A percentile compares a stretch with the other conserved stretches of the same genome.
These are phyloP conservation scores for Psilocybe cyanescens DNA, from an alignment of 768 basidiomycete species.

Conservation along the genomic window DNA sequence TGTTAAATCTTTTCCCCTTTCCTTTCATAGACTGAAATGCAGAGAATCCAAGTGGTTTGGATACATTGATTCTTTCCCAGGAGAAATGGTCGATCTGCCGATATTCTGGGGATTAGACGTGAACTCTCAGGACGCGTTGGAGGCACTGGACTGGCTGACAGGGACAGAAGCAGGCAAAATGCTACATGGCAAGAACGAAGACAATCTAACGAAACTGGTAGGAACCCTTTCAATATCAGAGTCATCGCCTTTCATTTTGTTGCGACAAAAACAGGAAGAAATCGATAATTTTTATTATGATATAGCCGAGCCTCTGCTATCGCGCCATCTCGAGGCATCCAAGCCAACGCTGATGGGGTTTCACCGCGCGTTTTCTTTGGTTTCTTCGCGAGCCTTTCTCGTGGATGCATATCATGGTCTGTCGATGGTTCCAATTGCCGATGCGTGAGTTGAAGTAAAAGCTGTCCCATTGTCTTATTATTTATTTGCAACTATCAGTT, in stretches of 20 bases:
- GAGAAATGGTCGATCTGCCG: conserved; percentile 54
- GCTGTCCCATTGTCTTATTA: conserved; percentile 8
- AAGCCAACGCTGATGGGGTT: conserved; percentile 44
- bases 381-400: conserved; percentile 83
- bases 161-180: conserved; percentile 45
- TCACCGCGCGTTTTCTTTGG: conserved; percentile 59
- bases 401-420: conserved; percentile 83
- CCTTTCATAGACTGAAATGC: conserved; percentile 48
- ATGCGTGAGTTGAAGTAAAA: conserved; percentile 56
- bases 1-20: conserved; percentile 2
- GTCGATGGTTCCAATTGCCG: conserved; percentile 85
- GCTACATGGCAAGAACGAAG: conserved; percentile 21
- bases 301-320: conserved; percentile 36
- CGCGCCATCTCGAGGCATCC: conserved; percentile 17
- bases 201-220: conserved; percentile 26
- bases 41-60: conserved; percentile 59
- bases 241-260: not conserved
- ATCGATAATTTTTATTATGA: conserved; percentile 39
- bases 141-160: conserved; percentile 40
- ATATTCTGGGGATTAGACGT: conserved; percentile 53
- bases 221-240: conserved; percentile 1
- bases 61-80: conserved; percentile 70
- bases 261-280: conserved; percentile 29
- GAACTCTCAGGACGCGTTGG: conserved; percentile 29
- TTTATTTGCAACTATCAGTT: conserved; percentile 44